Percentiles rank a stretch among this genome's conserved stretches.
Evolutionary conservation across 352 stramenopile species (phyloP).

Genomic region (Phytopythium sindhum): DNA sequence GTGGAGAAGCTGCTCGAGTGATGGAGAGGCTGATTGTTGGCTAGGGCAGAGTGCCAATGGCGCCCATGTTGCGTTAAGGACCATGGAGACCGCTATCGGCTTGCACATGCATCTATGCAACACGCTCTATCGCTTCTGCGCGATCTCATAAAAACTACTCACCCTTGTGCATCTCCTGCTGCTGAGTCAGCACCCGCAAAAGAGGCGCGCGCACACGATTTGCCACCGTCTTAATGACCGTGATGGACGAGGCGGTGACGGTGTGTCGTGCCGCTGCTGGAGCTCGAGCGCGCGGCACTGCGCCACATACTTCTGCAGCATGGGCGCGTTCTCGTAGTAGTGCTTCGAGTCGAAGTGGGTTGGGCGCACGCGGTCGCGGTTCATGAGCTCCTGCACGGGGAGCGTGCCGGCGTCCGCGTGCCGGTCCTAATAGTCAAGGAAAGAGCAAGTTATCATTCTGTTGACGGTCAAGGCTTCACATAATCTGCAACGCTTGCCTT

Average conservation of each 20-base stretch:
- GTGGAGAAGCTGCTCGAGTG: constrained; percentile 34
- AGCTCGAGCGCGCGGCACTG: constrained; percentile 60
- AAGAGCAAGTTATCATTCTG: neutral
- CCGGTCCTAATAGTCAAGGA: constrained; percentile 26
- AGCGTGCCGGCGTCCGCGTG: constrained; percentile 73
- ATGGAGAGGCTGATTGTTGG: neutral
- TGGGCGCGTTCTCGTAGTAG: constrained; percentile 83
- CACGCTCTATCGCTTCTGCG: constrained; percentile 4
- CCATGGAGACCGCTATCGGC: neutral
- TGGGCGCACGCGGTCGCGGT: constrained; percentile 57
- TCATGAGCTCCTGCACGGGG: constrained; percentile 81
- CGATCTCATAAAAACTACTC: constrained; percentile 1
- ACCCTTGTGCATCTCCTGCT: neutral
- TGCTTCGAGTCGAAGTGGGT: constrained; percentile 82
- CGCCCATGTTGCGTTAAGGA: neutral
- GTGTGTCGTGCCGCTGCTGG: constrained; percentile 18
- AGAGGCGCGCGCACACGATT: constrained; percentile 2
- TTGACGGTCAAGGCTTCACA: neutral
- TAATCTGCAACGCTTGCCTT: constrained; percentile 27
- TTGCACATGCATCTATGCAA: constrained; percentile 8
- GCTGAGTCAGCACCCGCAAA: constrained; percentile 12
- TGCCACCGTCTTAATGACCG: neutral
- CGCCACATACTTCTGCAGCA: constrained; percentile 84
- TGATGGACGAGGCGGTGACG: constrained; percentile 11
- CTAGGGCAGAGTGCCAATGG: neutral